Conservation (phyloP, 176 grass and related monocot genomes). For the Avena insularis region DNA sequence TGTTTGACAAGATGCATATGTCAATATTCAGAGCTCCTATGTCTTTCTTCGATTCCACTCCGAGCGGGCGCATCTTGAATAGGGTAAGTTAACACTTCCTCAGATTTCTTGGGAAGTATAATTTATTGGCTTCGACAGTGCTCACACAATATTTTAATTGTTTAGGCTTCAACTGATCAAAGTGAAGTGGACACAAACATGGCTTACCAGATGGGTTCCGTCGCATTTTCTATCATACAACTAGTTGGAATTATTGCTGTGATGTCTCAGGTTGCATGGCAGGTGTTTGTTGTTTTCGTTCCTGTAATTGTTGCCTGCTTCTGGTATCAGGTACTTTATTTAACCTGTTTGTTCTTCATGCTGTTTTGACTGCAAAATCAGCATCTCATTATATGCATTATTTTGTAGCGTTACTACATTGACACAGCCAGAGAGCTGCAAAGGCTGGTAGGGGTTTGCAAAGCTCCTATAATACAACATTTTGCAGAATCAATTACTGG, state of each 20-base stretch:
- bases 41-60: conserved; percentile 94
- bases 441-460: conserved; percentile 67
- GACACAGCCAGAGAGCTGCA: conserved; percentile 66
- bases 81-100: conserved; percentile 46
- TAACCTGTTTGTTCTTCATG: conserved; percentile 12
- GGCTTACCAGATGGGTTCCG: conserved; percentile 48
- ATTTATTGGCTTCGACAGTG: conserved; percentile 6
- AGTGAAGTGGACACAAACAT: conserved; percentile 71
- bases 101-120: conserved; percentile 1
- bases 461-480: conserved; percentile 91
- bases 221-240: conserved; percentile 76
- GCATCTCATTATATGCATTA: not conserved
- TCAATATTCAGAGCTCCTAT: conserved; percentile 89
- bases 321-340: conserved; percentile 29
- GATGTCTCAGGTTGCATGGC: conserved; percentile 71
- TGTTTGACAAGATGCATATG: conserved; percentile 82
- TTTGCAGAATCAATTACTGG: conserved; percentile 93
- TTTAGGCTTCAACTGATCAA: conserved; percentile 87
- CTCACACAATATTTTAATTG: conserved; percentile 26
- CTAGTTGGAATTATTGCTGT: conserved; percentile 54
- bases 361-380: not conserved
- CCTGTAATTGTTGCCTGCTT: not conserved
- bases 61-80: conserved; percentile 79
- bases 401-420: conserved; percentile 73
- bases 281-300: conserved; percentile 55